phyloP scores from a whole-genome alignment of 805 yeast genomes.

The Ogataea pignaliae region DNA sequence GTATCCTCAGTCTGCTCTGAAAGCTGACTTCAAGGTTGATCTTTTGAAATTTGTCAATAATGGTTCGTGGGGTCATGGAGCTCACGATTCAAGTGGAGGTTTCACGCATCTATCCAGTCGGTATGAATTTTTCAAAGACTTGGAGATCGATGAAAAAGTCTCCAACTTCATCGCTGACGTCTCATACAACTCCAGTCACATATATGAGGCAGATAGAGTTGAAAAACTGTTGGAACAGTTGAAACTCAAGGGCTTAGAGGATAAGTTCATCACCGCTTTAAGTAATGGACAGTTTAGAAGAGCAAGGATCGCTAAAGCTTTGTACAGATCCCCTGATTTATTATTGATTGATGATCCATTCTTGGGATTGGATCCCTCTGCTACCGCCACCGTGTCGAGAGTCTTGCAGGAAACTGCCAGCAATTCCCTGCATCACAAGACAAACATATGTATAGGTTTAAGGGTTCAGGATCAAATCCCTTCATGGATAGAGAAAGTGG shows the following conservation, averaged over 20 bases:
- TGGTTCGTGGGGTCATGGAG: conserved; percentile 32
- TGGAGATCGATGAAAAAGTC: conserved; percentile 69
- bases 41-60: conserved; percentile 34
- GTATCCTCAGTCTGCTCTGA: conserved; percentile 50
- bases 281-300: conserved; percentile 94
- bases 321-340: conserved; percentile 60
- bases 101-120: conserved; percentile 81
- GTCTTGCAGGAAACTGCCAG: conserved; percentile 34
- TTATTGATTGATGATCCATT: conserved; percentile 88
- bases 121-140: conserved; percentile 79
- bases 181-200: conserved; percentile 40
- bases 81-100: conserved; percentile 37
- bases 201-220: conserved; percentile 34
- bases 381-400: conserved; percentile 54
- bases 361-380: conserved; percentile 80
- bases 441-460: conserved; percentile 67
- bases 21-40: conserved; percentile 37
- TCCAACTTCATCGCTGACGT: conserved; percentile 54
- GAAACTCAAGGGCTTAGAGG: conserved; percentile 50
- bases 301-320: conserved; percentile 76
- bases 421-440: conserved; percentile 14
- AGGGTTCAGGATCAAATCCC: conserved; percentile 76
- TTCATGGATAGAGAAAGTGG: conserved; percentile 72
- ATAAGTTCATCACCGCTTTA: conserved; percentile 79
- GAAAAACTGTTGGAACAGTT: conserved; percentile 44